These are phyloP conservation scores for Kregervanrija delftensis DNA, from an alignment of 805 yeast species.

Conservation along the genomic window DNA sequence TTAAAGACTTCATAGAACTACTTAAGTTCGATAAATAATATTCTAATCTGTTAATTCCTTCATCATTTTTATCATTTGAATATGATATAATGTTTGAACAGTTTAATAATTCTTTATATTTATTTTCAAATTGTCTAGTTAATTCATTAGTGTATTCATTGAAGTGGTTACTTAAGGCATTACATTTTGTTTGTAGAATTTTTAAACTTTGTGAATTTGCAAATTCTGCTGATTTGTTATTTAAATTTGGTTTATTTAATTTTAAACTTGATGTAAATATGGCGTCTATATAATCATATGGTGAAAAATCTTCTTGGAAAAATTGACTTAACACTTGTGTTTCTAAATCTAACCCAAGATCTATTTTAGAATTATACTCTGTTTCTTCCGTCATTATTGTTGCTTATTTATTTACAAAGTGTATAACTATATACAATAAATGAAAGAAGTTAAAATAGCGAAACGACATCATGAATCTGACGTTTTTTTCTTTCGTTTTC, in stretches of 20 bases:
- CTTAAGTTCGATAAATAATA: slow-evolving; percentile 58
- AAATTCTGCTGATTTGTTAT: slow-evolving; percentile 25
- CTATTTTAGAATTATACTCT: slow-evolving; percentile 1
- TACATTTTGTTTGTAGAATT: slow-evolving; percentile 40
- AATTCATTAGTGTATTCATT: slow-evolving; percentile 59
- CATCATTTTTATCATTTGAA: slow-evolving; percentile 6
- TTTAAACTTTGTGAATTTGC: slow-evolving; percentile 27
- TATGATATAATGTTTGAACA: slow-evolving; percentile 31
- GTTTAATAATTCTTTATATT: slow-evolving; percentile 40
- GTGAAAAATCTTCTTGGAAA: slow-evolving; percentile 59
- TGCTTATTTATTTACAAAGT: not conserved
- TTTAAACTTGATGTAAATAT: slow-evolving; percentile 33
- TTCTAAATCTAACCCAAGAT: slow-evolving; percentile 6
- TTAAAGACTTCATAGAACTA: slow-evolving; percentile 50
- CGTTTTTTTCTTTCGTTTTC: too few species aligned
- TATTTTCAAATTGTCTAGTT: slow-evolving; percentile 44
- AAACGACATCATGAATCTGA: too few species aligned
- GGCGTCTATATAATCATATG: slow-evolving; percentile 60
- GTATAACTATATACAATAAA: too few species aligned
- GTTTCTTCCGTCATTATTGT: slow-evolving; percentile 1
- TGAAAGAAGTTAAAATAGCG: too few species aligned
- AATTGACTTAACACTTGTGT: slow-evolving; percentile 51
- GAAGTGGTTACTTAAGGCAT: slow-evolving; percentile 48
- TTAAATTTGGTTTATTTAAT: slow-evolving; percentile 9
- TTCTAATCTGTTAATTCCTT: slow-evolving; percentile 52